A percentile compares a stretch with the other conserved stretches of the same genome.
Evolutionary conservation across 768 basidiomycete genomes (phyloP).

Genomic region (Pulveroboletus frians): DNA sequence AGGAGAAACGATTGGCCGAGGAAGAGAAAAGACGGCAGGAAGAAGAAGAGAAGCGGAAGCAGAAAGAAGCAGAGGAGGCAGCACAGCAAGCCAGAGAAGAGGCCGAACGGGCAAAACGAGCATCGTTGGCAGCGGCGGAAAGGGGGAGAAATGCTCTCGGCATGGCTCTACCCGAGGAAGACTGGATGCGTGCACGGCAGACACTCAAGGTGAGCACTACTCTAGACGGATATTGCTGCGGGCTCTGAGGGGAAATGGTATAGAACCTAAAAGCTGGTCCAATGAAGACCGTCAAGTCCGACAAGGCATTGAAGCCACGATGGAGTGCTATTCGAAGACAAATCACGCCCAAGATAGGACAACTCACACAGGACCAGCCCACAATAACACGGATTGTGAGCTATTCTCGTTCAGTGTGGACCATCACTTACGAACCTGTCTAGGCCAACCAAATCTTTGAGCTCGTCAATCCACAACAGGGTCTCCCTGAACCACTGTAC

Average conservation of each 20-base stretch:
- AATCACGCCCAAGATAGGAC: slow-evolving; percentile 84
- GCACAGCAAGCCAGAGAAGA: slow-evolving; percentile 31
- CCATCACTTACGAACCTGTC: slow-evolving; percentile 9
- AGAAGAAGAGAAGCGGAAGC: slow-evolving; percentile 38
- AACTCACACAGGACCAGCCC: slow-evolving; percentile 66
- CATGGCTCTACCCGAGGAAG: slow-evolving; percentile 51
- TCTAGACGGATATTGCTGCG: slow-evolving; percentile 15
- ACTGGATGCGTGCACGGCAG: slow-evolving; percentile 57
- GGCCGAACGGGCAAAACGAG: slow-evolving; percentile 32
- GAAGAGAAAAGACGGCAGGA: slow-evolving; percentile 38
- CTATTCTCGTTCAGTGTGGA: slow-evolving; percentile 10
- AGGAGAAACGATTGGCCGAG: slow-evolving; percentile 40
- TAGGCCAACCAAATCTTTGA: slow-evolving; percentile 41
- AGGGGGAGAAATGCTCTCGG: slow-evolving; percentile 43
- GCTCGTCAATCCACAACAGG: slow-evolving; percentile 33
- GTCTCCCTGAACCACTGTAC: slow-evolving; percentile 45
- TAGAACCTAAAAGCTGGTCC: slow-evolving; percentile 62
- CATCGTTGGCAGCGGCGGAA: slow-evolving; percentile 35
- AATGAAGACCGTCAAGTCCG: slow-evolving; percentile 58
- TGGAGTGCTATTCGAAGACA: slow-evolving; percentile 69
- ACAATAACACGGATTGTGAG: slow-evolving; percentile 64
- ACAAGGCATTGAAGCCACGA: slow-evolving; percentile 48
- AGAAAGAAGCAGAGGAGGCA: slow-evolving; percentile 30
- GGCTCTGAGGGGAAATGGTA: slow-evolving; percentile 16
- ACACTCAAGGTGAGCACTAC: slow-evolving; percentile 44